Conservation (phyloP, 306 rosid genomes). For the Urtica urens region DNA sequence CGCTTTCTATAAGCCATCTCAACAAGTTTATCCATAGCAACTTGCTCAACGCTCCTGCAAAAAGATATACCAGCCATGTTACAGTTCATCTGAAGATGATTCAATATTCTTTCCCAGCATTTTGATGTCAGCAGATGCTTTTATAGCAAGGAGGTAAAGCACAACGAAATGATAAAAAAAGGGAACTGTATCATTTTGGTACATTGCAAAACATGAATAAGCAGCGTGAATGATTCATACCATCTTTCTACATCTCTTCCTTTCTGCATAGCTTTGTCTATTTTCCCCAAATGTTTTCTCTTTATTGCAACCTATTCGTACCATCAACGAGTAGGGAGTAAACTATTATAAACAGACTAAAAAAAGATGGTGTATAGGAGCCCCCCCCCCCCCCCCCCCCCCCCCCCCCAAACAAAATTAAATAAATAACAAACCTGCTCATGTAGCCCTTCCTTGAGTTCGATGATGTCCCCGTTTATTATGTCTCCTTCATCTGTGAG, state of each 20-base stretch:
- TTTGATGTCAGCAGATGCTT: no score
- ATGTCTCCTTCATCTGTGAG: slow-evolving; percentile 60
- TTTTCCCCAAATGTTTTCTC: slow-evolving; percentile 35
- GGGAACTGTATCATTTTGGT: no score
- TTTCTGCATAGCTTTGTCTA: slow-evolving; percentile 42
- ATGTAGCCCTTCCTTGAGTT: slow-evolving; percentile 41
- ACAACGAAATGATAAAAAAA: no score
- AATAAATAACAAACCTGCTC: slow-evolving; percentile 55
- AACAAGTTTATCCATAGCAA: slow-evolving; percentile 72
- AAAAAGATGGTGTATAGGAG: no score
- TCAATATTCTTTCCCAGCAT: no score
- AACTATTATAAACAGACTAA: no score
- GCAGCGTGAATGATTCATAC: slow-evolving; percentile 32
- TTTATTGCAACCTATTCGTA: slow-evolving; percentile 42
- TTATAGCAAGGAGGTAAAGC: no score
- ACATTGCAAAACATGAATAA: slow-evolving; percentile 1
- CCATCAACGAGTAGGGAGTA: neutral
- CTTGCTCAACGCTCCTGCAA: slow-evolving; percentile 61
- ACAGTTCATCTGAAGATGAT: no score
- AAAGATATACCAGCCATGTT: no score
- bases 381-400: no score
- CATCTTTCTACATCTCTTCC: slow-evolving; percentile 42
- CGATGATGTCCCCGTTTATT: slow-evolving; percentile 48
- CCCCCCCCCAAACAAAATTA: no score
- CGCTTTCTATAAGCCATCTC: slow-evolving; percentile 64